These are phyloP conservation scores for Aspergillus sp. DNA, from an alignment of 2,329 filamentous ascomycete species.

Conservation along the genomic window DNA sequence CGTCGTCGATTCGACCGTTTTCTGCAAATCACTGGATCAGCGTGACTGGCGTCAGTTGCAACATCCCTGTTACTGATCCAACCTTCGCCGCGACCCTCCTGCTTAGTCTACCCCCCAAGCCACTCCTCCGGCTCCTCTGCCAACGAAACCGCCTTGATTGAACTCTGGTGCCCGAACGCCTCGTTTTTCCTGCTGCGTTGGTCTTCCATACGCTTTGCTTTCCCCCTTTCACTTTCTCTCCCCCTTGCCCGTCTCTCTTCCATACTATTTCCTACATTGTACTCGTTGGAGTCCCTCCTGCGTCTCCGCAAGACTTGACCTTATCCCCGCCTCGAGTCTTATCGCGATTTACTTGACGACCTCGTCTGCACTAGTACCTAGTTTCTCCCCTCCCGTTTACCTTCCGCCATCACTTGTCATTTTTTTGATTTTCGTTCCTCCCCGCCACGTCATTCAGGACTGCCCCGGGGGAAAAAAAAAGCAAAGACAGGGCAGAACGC, in stretches of 20 bases:
- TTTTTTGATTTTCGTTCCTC: background rate
- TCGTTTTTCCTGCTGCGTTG: slow-evolving; percentile 31
- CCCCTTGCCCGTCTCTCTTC: background rate
- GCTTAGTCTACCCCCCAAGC: slow-evolving; percentile 24
- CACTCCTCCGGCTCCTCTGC: slow-evolving; percentile 25
- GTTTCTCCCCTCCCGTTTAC: background rate
- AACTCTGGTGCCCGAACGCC: slow-evolving; percentile 38
- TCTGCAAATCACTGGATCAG: slow-evolving; percentile 21
- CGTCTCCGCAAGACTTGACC: background rate
- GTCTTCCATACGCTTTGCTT: slow-evolving; percentile 17
- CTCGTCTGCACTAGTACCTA: background rate
- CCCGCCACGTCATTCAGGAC: background rate
- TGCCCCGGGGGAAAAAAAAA: background rate
- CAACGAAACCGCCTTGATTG: slow-evolving; percentile 30
- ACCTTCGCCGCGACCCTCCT: slow-evolving; percentile 24
- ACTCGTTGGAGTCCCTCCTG: background rate
- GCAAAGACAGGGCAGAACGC: background rate
- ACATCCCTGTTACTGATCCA: slow-evolving; percentile 35
- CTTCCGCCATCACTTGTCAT: background rate
- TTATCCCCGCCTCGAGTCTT: background rate
- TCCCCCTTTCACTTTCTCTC: background rate
- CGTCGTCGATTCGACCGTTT: slow-evolving; percentile 16
- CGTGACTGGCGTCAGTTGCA: slow-evolving; percentile 27
- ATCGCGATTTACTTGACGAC: slow-evolving; percentile 2
- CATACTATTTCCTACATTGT: background rate